These are phyloP conservation scores for Umbelopsis isabellina DNA, from an alignment of 192 early-diverging fungal genomes.

Conservation along the genomic window DNA sequence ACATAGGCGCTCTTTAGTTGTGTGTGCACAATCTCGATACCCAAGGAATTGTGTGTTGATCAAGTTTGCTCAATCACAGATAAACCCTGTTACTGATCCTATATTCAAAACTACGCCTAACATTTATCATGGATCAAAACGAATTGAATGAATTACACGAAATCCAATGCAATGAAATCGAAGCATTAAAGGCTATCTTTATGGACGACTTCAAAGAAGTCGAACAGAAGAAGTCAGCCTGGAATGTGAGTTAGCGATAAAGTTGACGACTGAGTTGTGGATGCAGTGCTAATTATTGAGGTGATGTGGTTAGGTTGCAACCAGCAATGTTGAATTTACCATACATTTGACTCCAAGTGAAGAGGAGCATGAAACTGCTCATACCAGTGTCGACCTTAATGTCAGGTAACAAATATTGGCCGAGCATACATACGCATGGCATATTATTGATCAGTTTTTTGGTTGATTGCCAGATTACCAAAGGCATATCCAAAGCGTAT, in stretches of 20 bases:
- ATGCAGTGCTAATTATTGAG: neutral
- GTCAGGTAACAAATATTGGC: conserved; percentile 45
- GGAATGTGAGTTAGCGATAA: conserved; percentile 47
- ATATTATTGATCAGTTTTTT: conserved; percentile 29
- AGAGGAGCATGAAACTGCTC: conserved; percentile 48
- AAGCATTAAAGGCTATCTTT: conserved; percentile 66
- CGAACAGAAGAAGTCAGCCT: conserved; percentile 45
- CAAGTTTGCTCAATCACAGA: neutral
- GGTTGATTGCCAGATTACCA: conserved; percentile 50
- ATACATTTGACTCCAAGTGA: conserved; percentile 51
- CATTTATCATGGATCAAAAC: neutral
- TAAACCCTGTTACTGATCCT: neutral
- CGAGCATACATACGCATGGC: conserved; percentile 24
- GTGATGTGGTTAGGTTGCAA: conserved; percentile 37
- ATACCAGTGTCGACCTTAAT: conserved; percentile 53
- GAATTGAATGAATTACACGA: conserved; percentile 57
- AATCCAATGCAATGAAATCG: conserved; percentile 74
- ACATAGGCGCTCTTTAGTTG: neutral
- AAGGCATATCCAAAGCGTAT: conserved; percentile 68
- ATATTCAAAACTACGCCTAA: neutral
- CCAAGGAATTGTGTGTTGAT: neutral
- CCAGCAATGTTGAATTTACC: conserved; percentile 51
- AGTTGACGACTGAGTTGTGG: neutral
- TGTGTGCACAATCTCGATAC: conserved; percentile 3
- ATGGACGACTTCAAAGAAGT: conserved; percentile 62